A percentile compares a stretch with the other conserved stretches of the same genome.
phyloP scores from a whole-genome alignment of 176 grass and related monocot genomes.

The Juncus effusus region DNA sequence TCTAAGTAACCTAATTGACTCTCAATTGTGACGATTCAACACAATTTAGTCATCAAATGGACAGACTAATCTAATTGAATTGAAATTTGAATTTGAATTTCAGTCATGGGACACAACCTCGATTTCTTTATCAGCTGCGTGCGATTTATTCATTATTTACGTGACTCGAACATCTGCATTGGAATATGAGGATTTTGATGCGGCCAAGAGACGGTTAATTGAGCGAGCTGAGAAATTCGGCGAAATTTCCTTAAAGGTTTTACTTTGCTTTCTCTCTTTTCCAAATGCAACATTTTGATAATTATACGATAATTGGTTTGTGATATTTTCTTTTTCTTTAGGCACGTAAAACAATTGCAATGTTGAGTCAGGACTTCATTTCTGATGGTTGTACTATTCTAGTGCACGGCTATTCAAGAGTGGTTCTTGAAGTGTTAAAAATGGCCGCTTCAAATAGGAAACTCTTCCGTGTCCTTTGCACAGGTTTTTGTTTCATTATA shows the following conservation, averaged over 20 bases:
- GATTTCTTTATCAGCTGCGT: slow-evolving; percentile 88
- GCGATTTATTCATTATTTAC: slow-evolving; percentile 95
- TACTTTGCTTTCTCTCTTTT: neutral
- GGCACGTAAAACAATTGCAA: slow-evolving; percentile 96
- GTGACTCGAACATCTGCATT: slow-evolving; percentile 91
- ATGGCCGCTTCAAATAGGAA: slow-evolving; percentile 81
- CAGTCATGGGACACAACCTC: slow-evolving; percentile 96
- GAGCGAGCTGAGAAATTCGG: slow-evolving; percentile 99
- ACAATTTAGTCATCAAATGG: neutral
- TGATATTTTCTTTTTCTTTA: slow-evolving; percentile 19
- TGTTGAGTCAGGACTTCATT: slow-evolving; percentile 95
- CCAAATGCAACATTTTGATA: neutral
- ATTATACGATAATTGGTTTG: neutral
- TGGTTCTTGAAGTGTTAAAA: slow-evolving; percentile 90
- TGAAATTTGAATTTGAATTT: slow-evolving; percentile 26
- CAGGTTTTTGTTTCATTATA: slow-evolving; percentile 38
- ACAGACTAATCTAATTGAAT: neutral
- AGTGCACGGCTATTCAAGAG: slow-evolving; percentile 87
- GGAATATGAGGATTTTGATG: slow-evolving; percentile 92
- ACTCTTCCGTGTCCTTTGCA: slow-evolving; percentile 87
- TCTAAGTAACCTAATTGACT: neutral
- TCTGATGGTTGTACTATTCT: slow-evolving; percentile 82
- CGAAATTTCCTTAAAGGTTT: slow-evolving; percentile 94
- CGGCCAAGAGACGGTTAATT: slow-evolving; percentile 79
- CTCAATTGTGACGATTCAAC: neutral